These are phyloP conservation scores for Starmera dryadoides DNA, from an alignment of 805 yeast species.

Conservation along the genomic window DNA sequence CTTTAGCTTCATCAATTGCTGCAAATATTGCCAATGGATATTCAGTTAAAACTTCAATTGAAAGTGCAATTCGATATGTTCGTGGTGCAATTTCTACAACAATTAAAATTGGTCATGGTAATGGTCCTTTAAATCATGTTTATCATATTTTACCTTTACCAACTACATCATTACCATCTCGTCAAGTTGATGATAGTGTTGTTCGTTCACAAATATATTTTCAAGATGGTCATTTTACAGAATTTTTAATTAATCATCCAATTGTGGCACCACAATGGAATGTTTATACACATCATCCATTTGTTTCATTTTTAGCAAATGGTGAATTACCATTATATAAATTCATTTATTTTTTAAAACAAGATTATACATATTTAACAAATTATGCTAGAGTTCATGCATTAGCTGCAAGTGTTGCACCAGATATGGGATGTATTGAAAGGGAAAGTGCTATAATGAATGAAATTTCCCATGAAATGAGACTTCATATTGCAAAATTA, in stretches of 20 bases:
- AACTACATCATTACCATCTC: neutral
- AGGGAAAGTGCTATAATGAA: slow-evolving; percentile 43
- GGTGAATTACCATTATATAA: slow-evolving; percentile 40
- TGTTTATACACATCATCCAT: slow-evolving; percentile 52
- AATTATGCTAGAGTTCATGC: slow-evolving; percentile 64
- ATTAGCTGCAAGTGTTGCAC: slow-evolving; percentile 56
- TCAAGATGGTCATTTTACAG: slow-evolving; percentile 28
- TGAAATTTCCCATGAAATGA: slow-evolving; percentile 48
- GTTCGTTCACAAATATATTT: too few relatives aligned
- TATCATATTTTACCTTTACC: slow-evolving; percentile 23
- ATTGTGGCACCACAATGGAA: slow-evolving; percentile 49
- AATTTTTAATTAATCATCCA: slow-evolving; percentile 51
- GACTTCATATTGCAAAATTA: slow-evolving; percentile 46
- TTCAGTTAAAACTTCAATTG: slow-evolving; percentile 40
- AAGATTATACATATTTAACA: slow-evolving; percentile 65
- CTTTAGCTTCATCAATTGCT: slow-evolving; percentile 74
- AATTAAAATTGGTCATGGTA: slow-evolving; percentile 38
- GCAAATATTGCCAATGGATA: slow-evolving; percentile 59
- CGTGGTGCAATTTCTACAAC: slow-evolving; percentile 53
- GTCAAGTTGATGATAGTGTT: too few relatives aligned
- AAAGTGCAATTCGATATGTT: slow-evolving; percentile 54
- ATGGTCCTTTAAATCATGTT: slow-evolving; percentile 75
- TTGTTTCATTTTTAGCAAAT: slow-evolving; percentile 45
- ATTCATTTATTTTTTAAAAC: slow-evolving; percentile 43
- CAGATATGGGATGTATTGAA: slow-evolving; percentile 41